Conservation (phyloP, 805 yeast genomes). For the Teunomyces panamensis region DNA sequence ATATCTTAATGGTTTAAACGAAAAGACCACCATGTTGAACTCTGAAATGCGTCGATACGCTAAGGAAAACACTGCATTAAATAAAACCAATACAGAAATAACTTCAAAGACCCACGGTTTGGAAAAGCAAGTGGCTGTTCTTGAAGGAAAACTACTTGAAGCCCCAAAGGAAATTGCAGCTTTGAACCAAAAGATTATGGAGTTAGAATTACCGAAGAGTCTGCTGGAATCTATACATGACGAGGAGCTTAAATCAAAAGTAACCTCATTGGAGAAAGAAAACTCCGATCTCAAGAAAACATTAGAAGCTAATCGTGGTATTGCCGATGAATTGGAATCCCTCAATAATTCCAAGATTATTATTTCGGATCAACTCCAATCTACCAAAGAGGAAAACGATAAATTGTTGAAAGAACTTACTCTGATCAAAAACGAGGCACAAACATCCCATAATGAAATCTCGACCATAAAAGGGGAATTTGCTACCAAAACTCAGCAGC, state of each 20-base stretch:
- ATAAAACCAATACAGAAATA: constrained; percentile 4
- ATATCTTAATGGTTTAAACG: constrained; percentile 60
- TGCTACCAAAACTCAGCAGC: neutral
- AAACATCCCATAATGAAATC: neutral
- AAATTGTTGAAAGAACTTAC: neutral
- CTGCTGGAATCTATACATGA: neutral
- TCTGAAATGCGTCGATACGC: constrained; percentile 58
- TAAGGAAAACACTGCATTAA: constrained; percentile 20
- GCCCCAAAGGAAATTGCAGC: neutral
- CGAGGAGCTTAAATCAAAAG: neutral
- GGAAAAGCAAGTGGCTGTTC: constrained; percentile 4
- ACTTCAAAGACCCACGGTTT: constrained; percentile 5
- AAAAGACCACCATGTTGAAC: constrained; percentile 58
- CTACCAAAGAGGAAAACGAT: neutral
- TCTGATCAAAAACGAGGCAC: neutral
- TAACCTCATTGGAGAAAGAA: neutral
- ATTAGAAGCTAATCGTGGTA: neutral
- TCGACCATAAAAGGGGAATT: neutral
- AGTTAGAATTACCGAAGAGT: neutral
- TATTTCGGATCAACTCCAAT: neutral
- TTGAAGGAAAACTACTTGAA: neutral
- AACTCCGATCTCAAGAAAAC: neutral
- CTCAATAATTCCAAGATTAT: neutral
- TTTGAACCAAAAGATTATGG: constrained; percentile 11
- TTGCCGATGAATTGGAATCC: constrained; percentile 1